Evolutionary conservation across 441 rosid species (phyloP).

Genomic region (California macrophylla): DNA sequence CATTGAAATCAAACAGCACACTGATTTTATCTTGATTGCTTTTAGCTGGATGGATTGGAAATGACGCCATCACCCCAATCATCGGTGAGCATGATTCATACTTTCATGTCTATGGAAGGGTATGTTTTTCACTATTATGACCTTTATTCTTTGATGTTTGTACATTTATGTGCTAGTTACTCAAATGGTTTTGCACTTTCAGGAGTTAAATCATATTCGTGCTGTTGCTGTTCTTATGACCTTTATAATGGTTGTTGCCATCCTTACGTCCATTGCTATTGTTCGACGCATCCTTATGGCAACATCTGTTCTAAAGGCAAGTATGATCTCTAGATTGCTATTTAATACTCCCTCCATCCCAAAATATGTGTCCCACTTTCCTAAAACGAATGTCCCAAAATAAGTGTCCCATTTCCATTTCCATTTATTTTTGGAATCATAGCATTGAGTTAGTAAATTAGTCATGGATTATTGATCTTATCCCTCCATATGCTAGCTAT

Average conservation of each 20-base stretch:
- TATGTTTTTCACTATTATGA: slow-evolving; percentile 26
- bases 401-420: too few relatives aligned
- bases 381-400: too few relatives aligned
- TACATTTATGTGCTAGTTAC: slow-evolving; percentile 3
- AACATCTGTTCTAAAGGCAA: slow-evolving; percentile 91
- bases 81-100: slow-evolving; percentile 73
- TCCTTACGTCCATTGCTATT: slow-evolving; percentile 82
- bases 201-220: slow-evolving; percentile 79
- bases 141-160: slow-evolving; percentile 8
- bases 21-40: slow-evolving; percentile 9
- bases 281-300: slow-evolving; percentile 89
- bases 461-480: too few relatives aligned
- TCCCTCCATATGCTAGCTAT: too few relatives aligned
- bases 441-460: too few relatives aligned
- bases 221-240: slow-evolving; percentile 71
- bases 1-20: slow-evolving; percentile 11
- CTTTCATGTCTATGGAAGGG: slow-evolving; percentile 62
- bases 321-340: slow-evolving; percentile 17
- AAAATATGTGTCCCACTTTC: too few relatives aligned
- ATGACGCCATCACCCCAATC: slow-evolving; percentile 68
- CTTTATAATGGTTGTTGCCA: slow-evolving; percentile 53
- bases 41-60: slow-evolving; percentile 76
- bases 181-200: slow-evolving; percentile 31
- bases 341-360: not conserved
- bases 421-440: too few relatives aligned